Conservation (phyloP, 805 yeast species). For the Saturnispora mendoncae region DNA sequence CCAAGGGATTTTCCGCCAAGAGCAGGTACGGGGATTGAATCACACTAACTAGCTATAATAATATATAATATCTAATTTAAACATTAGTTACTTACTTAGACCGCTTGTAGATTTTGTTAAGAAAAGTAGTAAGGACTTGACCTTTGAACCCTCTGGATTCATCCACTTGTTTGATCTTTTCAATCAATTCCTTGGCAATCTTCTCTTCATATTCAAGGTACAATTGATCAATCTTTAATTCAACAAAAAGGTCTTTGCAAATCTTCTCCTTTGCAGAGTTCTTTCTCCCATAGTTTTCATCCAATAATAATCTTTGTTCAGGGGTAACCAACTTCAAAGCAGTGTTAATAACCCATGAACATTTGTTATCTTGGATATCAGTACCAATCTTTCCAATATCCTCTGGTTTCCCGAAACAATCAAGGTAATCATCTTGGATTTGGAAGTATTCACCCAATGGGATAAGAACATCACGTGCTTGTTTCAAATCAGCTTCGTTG, state of each 20-base stretch:
- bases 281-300: constrained; percentile 85
- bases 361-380: constrained; percentile 95
- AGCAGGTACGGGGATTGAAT: constrained; percentile 27
- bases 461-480: constrained; percentile 77
- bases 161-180: constrained; percentile 62
- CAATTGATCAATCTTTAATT: constrained; percentile 58
- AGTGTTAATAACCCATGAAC: constrained; percentile 94
- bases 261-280: constrained; percentile 55
- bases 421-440: constrained; percentile 95
- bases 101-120: constrained; percentile 90
- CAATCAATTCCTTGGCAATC: constrained; percentile 53
- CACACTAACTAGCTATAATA: too few species aligned
- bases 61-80: neutral
- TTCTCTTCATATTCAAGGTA: constrained; percentile 80
- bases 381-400: constrained; percentile 98
- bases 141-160: constrained; percentile 91
- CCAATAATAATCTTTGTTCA: constrained; percentile 76
- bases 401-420: constrained; percentile 95
- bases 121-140: constrained; percentile 75
- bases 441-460: constrained; percentile 98
- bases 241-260: constrained; percentile 66
- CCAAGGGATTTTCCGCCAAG: constrained; percentile 27
- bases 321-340: constrained; percentile 73
- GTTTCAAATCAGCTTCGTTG: constrained; percentile 67
- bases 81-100: constrained; percentile 44